These are phyloP conservation scores for Naematelia encephala DNA, from an alignment of 768 basidiomycete genomes.

Conservation along the genomic window DNA sequence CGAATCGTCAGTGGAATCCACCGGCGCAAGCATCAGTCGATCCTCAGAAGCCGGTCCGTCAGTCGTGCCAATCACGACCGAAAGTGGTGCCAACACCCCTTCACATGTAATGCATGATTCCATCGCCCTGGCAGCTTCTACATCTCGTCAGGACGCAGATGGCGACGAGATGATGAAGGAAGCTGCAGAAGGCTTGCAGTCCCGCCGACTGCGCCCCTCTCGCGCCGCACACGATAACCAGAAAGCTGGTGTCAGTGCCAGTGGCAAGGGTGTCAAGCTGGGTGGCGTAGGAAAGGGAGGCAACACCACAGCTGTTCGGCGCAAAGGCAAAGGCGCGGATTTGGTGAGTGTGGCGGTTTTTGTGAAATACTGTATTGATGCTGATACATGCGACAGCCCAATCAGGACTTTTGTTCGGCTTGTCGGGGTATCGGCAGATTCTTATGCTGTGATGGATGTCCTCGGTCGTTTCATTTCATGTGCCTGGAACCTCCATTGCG, in stretches of 20 bases:
- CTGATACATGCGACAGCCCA: conserved; percentile 46
- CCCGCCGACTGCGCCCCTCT: not conserved
- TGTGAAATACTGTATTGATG: not conserved
- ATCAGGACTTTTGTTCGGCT: conserved; percentile 54
- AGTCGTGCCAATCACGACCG: conserved; percentile 23
- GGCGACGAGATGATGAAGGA: conserved; percentile 28
- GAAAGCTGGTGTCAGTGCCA: conserved; percentile 33
- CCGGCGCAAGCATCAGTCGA: conserved; percentile 18
- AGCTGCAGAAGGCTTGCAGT: conserved; percentile 34
- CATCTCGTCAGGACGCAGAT: conserved; percentile 10
- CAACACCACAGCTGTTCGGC: conserved; percentile 1
- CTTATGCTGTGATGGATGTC: conserved; percentile 96
- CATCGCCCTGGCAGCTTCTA: not conserved
- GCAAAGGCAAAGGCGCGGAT: conserved; percentile 19
- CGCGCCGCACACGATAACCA: conserved; percentile 20
- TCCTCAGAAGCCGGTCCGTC: conserved; percentile 21
- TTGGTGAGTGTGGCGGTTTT: not conserved
- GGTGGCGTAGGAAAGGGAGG: conserved; percentile 22
- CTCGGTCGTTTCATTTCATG: conserved; percentile 90
- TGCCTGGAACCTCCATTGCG: conserved; percentile 96
- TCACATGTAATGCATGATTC: not conserved
- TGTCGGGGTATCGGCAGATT: conserved; percentile 64
- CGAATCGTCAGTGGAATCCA: not conserved
- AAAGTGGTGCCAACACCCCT: conserved; percentile 8
- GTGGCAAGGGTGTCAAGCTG: conserved; percentile 40